These are phyloP conservation scores for Syncephalastrum monosporum DNA, from an alignment of 371 early-diverging fungal genomes.

Conservation along the genomic window DNA sequence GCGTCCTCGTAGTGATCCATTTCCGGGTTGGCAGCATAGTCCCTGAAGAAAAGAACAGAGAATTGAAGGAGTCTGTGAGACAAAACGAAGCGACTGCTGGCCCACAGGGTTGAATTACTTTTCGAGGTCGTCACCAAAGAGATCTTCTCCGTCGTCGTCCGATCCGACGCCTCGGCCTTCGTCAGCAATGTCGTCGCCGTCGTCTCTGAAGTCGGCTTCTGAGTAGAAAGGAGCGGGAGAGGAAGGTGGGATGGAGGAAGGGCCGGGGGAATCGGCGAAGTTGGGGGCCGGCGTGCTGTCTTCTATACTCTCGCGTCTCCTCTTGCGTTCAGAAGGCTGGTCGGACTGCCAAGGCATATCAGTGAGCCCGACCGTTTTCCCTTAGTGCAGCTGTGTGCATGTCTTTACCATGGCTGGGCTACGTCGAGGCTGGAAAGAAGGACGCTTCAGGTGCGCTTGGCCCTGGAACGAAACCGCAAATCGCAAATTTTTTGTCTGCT, in stretches of 20 bases:
- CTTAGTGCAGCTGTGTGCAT: no score
- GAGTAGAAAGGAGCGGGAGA: slow-evolving; percentile 47
- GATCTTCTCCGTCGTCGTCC: slow-evolving; percentile 79
- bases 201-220: slow-evolving; percentile 42
- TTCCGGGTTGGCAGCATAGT: slow-evolving; percentile 72
- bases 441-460: no score
- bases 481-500: no score
- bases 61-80: background rate
- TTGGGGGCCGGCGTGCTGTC: slow-evolving; percentile 13
- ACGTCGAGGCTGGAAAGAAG: no score
- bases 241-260: slow-evolving; percentile 42
- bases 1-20: slow-evolving; percentile 80
- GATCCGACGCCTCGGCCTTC: slow-evolving; percentile 55
- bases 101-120: slow-evolving; percentile 30
- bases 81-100: background rate
- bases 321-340: slow-evolving; percentile 33
- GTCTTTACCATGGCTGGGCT: no score
- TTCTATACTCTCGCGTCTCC: slow-evolving; percentile 47
- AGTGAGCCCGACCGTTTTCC: no score
- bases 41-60: slow-evolving; percentile 40
- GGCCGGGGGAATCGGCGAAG: slow-evolving; percentile 33
- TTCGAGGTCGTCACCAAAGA: slow-evolving; percentile 81
- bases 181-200: slow-evolving; percentile 28
- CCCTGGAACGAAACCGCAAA: no score
- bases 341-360: no score